Conservation (phyloP, 2,329 filamentous ascomycete species). For the Plectosphaerella plurivora region DNA sequence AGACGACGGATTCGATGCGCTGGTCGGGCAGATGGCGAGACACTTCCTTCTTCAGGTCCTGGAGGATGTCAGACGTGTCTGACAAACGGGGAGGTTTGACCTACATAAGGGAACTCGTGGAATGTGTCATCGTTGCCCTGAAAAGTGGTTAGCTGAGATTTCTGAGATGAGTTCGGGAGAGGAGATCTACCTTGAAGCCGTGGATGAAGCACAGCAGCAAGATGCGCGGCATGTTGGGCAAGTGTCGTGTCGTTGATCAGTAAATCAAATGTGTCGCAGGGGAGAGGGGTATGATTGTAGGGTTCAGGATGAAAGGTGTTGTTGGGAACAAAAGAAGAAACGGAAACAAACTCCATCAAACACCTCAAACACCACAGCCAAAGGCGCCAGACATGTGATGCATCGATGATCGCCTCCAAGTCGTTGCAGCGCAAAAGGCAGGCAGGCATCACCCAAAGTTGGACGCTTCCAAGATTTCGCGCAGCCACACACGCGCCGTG, state of each 20-base stretch:
- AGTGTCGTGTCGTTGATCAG: neutral
- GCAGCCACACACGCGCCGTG: conserved; percentile 10
- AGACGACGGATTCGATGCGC: conserved; percentile 56
- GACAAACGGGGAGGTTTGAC: neutral
- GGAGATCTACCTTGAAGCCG: conserved; percentile 58
- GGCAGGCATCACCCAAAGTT: conserved; percentile 1
- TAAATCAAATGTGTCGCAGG: neutral
- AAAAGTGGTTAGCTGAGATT: neutral
- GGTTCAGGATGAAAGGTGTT: neutral
- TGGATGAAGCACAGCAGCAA: conserved; percentile 70
- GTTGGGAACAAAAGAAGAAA: neutral
- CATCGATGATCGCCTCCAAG: neutral
- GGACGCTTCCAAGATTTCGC: conserved; percentile 7
- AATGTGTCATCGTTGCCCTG: conserved; percentile 69
- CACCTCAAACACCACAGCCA: neutral
- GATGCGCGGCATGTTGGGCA: conserved; percentile 41
- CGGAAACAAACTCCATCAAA: neutral
- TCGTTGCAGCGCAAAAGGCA: neutral
- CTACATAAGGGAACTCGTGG: conserved; percentile 54
- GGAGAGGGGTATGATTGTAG: neutral
- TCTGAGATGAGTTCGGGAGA: neutral
- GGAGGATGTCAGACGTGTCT: neutral
- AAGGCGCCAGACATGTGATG: neutral
- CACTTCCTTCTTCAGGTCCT: conserved; percentile 55
- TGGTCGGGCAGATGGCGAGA: conserved; percentile 56